Evolutionary conservation across 108 stramenopile species (phyloP).

Genomic region (Seminavis robusta): DNA sequence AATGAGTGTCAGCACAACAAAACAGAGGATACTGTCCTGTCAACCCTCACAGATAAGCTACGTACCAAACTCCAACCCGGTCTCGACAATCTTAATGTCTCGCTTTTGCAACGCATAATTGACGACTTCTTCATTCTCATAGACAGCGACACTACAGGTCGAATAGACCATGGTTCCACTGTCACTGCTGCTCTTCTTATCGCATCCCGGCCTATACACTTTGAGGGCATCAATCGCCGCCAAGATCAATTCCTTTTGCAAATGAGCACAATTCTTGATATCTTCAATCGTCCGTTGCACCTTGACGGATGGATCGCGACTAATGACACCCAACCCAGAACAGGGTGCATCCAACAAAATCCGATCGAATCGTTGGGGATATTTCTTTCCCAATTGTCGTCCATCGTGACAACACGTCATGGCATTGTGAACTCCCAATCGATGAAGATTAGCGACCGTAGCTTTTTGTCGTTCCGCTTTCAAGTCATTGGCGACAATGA

Average conservation of each 20-base stretch:
- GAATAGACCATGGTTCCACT: slow-evolving; percentile 98
- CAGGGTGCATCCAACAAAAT: slow-evolving; percentile 98
- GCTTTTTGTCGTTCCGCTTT: slow-evolving; percentile 94
- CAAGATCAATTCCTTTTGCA: slow-evolving; percentile 97
- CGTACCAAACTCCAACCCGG: slow-evolving; percentile 90
- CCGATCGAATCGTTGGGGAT: slow-evolving; percentile 86
- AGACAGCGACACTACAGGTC: slow-evolving; percentile 96
- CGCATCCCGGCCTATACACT: no score
- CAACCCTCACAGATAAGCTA: slow-evolving; percentile 1
- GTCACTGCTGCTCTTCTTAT: slow-evolving; percentile 85
- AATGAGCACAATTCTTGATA: slow-evolving; percentile 84
- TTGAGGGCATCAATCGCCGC: slow-evolving; percentile 97
- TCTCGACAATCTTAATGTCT: slow-evolving; percentile 91
- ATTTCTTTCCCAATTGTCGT: slow-evolving; percentile 76
- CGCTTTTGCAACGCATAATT: slow-evolving; percentile 94
- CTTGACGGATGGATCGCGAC: slow-evolving; percentile 96
- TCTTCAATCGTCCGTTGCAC: slow-evolving; percentile 92
- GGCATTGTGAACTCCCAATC: slow-evolving; percentile 95
- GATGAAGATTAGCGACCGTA: slow-evolving; percentile 96
- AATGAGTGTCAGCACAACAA: background rate
- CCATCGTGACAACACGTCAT: slow-evolving; percentile 95
- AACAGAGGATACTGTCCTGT: background rate
- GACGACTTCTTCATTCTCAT: slow-evolving; percentile 98
- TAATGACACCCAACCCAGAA: slow-evolving; percentile 96
- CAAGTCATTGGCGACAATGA: slow-evolving; percentile 95